Base-by-base conservation (phyloP, 169 alveolate genomes). In the Eimeria zaria region DNA sequence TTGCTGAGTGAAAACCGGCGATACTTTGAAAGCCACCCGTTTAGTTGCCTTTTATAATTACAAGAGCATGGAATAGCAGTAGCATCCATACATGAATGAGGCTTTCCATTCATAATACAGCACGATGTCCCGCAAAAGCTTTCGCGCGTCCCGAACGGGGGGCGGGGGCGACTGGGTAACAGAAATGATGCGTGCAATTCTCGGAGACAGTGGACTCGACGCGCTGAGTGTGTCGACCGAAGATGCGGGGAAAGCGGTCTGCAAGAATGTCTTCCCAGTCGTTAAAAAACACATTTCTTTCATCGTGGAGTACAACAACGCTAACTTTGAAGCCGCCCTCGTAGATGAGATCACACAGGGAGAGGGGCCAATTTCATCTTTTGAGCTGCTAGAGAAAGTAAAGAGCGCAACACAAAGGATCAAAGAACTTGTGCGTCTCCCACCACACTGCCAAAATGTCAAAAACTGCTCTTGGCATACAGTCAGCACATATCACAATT, bases 301-400 rank as follows among this genome's bases (percentile, higher is more conserved):
- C 67, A 46, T 58, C n/a, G 62, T 85, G 41, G 55, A 41, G 39
- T 60, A 60, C 60, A 60, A 22, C 80, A 18, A 24, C 9, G 44
- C 30, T 62, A 30, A 16, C n/a, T 85, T 85, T 41, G 92, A 85
- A 62, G 92, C 80, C 24, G 92, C 92, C 36, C 80, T 85, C 24
- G 92, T 85, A 27, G 92, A 85, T 44, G 92, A 85, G 60, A 85
- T 85, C 33, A 85, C 92, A 14, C 92, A 85, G 67, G 92, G 92
- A 27, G 92, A 85, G 80, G 92, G 92, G 60, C 92, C 92, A 1
- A 85, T 85, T 58, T 14, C 80, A 22, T 85, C 80, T 33, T 39
- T 85, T 6, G 92, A 85, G 22, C 80, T 85, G 7, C 62, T 85
- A 8, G 80, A 85, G 58, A 85, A 85, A 62, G 92, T 85, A 5